Evolutionary conservation across 1,139 yeast species (phyloP).

Genomic region (Hemisphaericaspora subhashii): DNA sequence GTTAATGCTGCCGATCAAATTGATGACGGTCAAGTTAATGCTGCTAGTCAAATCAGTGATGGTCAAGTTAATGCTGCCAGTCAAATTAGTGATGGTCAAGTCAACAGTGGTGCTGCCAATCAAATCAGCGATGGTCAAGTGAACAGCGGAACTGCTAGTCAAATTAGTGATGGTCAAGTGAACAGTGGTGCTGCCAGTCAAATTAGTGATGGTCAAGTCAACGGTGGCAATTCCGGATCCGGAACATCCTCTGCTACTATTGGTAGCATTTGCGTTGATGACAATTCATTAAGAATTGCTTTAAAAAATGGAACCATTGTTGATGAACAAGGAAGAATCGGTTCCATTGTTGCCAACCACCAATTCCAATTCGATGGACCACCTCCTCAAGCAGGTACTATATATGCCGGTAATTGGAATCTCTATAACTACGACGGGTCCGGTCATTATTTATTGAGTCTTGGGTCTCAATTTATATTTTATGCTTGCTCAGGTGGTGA

Average conservation of each 20-base stretch:
- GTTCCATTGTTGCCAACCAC: conserved; percentile 81
- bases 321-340: conserved; percentile 69
- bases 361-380: conserved; percentile 91
- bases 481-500: conserved; percentile 79
- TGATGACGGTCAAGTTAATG: conserved; percentile 62
- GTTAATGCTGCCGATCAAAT: conserved; percentile 49
- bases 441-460: conserved; percentile 45
- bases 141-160: conserved; percentile 30
- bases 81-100: conserved; percentile 21
- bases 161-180: conserved; percentile 43
- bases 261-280: conserved; percentile 50
- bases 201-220: conserved; percentile 36
- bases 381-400: conserved; percentile 88
- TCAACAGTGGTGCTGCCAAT: conserved; percentile 26
- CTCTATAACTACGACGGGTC: conserved; percentile 56
- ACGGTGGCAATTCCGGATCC: conserved; percentile 11
- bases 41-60: conserved; percentile 38
- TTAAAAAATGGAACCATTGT: conserved; percentile 55
- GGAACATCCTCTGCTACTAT: conserved; percentile 26
- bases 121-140: conserved; percentile 40
- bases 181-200: conserved; percentile 32
- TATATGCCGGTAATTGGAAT: conserved; percentile 86
- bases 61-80: conserved; percentile 34
- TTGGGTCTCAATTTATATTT: conserved; percentile 65
- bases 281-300: conserved; percentile 54